Percentiles rank a stretch among this genome's conserved stretches.
Conservation (phyloP, 345 rosid species). For the Melaleuca quinquenervia region DNA sequence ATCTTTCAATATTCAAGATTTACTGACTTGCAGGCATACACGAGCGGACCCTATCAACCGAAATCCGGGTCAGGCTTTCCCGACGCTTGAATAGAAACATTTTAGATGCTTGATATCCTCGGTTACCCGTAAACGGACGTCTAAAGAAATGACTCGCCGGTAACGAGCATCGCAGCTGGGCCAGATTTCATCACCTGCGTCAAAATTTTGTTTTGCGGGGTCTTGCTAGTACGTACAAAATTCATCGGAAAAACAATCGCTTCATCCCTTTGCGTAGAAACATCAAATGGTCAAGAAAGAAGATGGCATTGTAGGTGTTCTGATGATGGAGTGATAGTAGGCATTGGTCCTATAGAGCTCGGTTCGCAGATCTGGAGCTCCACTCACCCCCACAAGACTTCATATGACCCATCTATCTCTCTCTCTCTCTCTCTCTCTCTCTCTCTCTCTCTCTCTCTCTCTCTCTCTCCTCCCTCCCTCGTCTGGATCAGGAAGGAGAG, state of each 20-base stretch:
- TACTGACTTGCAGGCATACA: neutral
- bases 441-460: neutral
- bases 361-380: neutral
- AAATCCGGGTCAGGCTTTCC: neutral
- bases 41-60: neutral
- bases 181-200: neutral
- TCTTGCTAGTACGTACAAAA: neutral
- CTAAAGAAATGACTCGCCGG: neutral
- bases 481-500: neutral
- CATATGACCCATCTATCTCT: neutral
- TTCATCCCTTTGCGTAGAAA: neutral
- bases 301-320: neutral
- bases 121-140: neutral
- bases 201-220: neutral
- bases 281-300: neutral
- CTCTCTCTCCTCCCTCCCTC: too few species aligned
- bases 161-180: neutral
- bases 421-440: neutral
- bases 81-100: neutral
- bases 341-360: neutral
- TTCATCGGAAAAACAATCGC: neutral
- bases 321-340: neutral
- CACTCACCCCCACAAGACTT: neutral
- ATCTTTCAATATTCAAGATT: neutral
- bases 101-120: neutral